Evolutionary conservation across 192 early-diverging fungal species (phyloP), one percentile per base, ranked within the genome.

Genomic region (Coemansia asiatica): DNA sequence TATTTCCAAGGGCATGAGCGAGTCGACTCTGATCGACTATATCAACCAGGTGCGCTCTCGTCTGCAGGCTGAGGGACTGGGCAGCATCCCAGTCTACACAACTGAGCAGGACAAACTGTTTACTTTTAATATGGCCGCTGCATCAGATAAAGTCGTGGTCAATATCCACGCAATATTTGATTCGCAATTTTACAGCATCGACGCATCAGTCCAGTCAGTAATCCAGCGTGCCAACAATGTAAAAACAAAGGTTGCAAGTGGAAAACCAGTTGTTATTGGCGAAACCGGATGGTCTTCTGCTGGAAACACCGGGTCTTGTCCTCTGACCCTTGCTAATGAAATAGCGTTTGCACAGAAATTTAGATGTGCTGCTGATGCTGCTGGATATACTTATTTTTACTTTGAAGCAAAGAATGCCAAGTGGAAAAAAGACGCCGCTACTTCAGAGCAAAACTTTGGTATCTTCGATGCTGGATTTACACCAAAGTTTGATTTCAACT

Each of bases 381-480:
- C 67, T 25, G 64, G 61, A 9, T 71, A 36, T 36, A 58, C 69
- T 15, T 82, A 82, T 64, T 82, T 82, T 26, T 82, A 71, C 71
- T 82, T 82, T 68, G 79, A 82, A 22, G 79, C 79, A 7, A 82
- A 82, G 74, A 63, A 82, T 31, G 74, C 79, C 2, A 23, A 65
- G 29, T 82, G 79, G 79, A 82, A 82, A 66, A 6, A 65, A 31
- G 63, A 57, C 47, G 55, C 29, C 12, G 26, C 23, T 1, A 23
- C 1, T 2, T 74, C 66, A 4, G 79, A 82, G 71, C 64, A 76
- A 44, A 82, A 61, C 71, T 82, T 59, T 59, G 57, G 57, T 21
- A 59, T 59, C 27, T 59, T 82, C 71, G 36, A 59, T 25, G 31
- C 57, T 12, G 29, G 33, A 1, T 59, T 59, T 15, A 63, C 47